Evolutionary conservation across 148 eudicot genomes (phyloP), one percentile per base, ranked within the genome.

Genomic region (Persicaria maculosa): DNA sequence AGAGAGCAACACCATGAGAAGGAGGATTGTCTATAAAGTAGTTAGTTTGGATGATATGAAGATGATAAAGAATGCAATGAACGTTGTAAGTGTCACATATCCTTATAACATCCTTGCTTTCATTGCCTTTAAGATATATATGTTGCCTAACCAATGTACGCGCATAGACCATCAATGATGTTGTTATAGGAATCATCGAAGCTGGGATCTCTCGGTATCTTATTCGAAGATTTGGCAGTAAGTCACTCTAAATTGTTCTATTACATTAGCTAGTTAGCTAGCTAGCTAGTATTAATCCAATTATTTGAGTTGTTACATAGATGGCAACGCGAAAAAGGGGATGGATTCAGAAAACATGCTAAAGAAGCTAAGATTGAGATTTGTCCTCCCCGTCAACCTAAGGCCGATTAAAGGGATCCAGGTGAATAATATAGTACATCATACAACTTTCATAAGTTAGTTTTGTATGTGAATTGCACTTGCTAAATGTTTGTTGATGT

Each of bases 41-140:
- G 6, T 68, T 4, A 68, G 72, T 46, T 68, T 68, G 72, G 72
- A 68, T 44, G 72, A 68, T 19, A 68, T 68, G 50, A 68, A 68
- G 50, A 2, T n/a, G 47, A 19, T 68, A 17, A 68, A 68, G 22
- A 68, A 68, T 44, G 50, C 25, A 68, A 68, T 68, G 72, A 44
- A 44, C 44, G 50, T 46, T 7, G 72, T 68, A 68, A 68, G 72
- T 25, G 0, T 1, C 31, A 25, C 31, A 25, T 25, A 25, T 25
- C 31, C 31, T 25, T 14, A 14, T 31, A 4, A 64, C 25, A 4
- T 25, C 0, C 9, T 17, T 17, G 9, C 15, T n/a, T 22, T 20
- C 16, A 25, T 64, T 40, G 3, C 12, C 44, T 36, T 67, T 1
- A 43, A 12, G 36, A 4, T 67, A 0, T 6, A 68, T n/a, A 43